Evolutionary conservation across 306 rosid genomes (phyloP).

Genomic region (Castanea crenata): DNA sequence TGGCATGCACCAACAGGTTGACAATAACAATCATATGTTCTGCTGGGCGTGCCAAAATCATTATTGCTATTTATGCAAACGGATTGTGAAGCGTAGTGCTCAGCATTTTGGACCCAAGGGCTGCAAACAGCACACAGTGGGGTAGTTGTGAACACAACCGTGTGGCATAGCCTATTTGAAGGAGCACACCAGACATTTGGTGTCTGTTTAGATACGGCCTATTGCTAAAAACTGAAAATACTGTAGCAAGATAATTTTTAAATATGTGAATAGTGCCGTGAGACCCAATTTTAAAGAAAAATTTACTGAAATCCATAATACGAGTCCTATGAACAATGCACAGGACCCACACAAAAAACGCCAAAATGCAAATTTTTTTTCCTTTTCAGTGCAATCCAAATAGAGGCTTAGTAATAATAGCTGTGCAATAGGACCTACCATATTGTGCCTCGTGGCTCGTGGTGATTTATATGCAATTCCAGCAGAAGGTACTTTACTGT

Average conservation of each 20-base stretch:
- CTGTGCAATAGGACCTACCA: not conserved
- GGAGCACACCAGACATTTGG: not conserved
- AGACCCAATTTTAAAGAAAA: too few species aligned
- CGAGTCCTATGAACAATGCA: too few species aligned
- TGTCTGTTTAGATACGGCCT: too few species aligned
- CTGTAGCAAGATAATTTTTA: too few species aligned
- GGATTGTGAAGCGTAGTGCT: conserved; percentile 59
- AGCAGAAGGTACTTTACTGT: not conserved
- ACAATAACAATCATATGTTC: conserved; percentile 76
- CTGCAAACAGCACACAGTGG: conserved; percentile 77
- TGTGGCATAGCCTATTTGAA: not conserved
- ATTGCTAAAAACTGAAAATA: too few species aligned
- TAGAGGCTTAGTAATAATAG: too few species aligned
- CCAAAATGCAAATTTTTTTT: too few species aligned
- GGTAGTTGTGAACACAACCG: conserved; percentile 26
- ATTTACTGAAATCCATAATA: too few species aligned
- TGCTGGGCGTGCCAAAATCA: conserved; percentile 91
- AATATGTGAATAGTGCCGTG: too few species aligned
- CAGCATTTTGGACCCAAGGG: conserved; percentile 85
- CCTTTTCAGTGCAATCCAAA: too few species aligned
- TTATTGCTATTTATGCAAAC: conserved; percentile 76
- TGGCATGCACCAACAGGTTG: conserved; percentile 53
- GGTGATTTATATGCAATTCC: not conserved
- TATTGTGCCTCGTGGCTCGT: not conserved
- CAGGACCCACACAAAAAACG: too few species aligned